Conservation (phyloP, 2,329 filamentous ascomycete species). For the Triangularia verruculosa region DNA sequence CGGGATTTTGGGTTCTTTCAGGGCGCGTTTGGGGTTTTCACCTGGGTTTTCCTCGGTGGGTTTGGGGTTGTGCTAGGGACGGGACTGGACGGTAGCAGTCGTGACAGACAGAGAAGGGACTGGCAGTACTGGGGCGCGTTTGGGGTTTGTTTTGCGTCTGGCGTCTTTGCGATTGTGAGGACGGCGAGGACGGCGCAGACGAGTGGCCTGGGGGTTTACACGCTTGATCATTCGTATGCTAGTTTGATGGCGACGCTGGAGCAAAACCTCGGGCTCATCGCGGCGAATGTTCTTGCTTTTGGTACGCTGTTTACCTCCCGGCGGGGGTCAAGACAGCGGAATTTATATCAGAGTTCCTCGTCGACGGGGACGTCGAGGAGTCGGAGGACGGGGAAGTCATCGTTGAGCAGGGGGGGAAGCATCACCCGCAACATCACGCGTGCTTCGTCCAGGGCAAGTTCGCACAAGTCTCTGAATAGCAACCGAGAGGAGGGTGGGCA, state of each 20-base stretch:
- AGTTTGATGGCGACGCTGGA: slow-evolving; percentile 37
- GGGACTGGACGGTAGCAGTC: neutral
- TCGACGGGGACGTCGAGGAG: neutral
- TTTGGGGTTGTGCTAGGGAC: slow-evolving; percentile 34
- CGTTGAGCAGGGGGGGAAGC: neutral
- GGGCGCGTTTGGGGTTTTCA: slow-evolving; percentile 37
- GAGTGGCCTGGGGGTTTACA: slow-evolving; percentile 30
- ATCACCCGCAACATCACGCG: neutral
- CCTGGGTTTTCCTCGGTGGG: slow-evolving; percentile 37
- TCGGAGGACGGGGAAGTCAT: neutral
- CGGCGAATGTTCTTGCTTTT: slow-evolving; percentile 38
- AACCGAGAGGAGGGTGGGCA: neutral
- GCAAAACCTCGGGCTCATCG: slow-evolving; percentile 38
- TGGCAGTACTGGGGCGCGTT: slow-evolving; percentile 37
- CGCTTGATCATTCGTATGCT: slow-evolving; percentile 32
- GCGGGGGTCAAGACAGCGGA: slow-evolving; percentile 11
- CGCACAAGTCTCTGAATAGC: neutral
- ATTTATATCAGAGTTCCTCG: slow-evolving; percentile 4
- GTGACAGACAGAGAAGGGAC: neutral
- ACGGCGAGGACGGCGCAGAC: slow-evolving; percentile 36
- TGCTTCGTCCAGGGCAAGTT: neutral
- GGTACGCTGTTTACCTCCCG: slow-evolving; percentile 31
- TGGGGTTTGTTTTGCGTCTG: slow-evolving; percentile 32
- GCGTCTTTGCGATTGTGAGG: slow-evolving; percentile 34
- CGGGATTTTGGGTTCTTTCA: slow-evolving; percentile 37